These are phyloP conservation scores for Cutaneotrichosporon cavernicola DNA, from an alignment of 1,284 basidiomycete species.

Conservation along the genomic window DNA sequence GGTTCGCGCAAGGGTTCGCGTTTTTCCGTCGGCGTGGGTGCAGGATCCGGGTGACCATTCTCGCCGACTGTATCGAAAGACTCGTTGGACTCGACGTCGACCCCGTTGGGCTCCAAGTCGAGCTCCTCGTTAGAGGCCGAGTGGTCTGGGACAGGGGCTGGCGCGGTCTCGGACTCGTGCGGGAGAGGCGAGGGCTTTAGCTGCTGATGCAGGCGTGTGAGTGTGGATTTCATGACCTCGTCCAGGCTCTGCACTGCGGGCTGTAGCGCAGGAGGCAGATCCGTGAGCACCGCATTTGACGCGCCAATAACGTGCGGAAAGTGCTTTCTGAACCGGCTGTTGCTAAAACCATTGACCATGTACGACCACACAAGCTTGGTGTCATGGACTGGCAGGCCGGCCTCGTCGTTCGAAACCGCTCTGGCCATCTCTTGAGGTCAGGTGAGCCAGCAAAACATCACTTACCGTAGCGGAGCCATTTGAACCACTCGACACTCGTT, in stretches of 20 bases:
- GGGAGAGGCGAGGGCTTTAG: not conserved
- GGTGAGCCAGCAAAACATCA: not conserved
- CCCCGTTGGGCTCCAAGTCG: not conserved
- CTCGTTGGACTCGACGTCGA: slow-evolving; percentile 4
- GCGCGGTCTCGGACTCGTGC: slow-evolving; percentile 7
- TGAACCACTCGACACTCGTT: slow-evolving; percentile 42
- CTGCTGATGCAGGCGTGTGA: not conserved
- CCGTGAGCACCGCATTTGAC: slow-evolving; percentile 8
- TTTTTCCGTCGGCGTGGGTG: not conserved
- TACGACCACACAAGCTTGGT: slow-evolving; percentile 49
- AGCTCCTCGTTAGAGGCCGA: not conserved
- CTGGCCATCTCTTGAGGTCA: slow-evolving; percentile 20
- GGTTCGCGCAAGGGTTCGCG: slow-evolving; percentile 19
- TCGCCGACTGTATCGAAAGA: slow-evolving; percentile 21
- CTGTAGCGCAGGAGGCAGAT: not conserved
- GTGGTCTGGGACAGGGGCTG: not conserved
- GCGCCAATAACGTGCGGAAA: slow-evolving; percentile 32
- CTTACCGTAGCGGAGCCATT: slow-evolving; percentile 50
- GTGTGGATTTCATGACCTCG: slow-evolving; percentile 16
- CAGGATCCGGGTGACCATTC: not conserved
- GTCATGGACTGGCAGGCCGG: slow-evolving; percentile 35
- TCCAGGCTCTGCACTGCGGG: not conserved
- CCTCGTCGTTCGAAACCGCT: not conserved
- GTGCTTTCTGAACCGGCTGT: slow-evolving; percentile 32
- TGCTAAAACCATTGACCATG: slow-evolving; percentile 41